phyloP scores from a whole-genome alignment of 495 filamentous ascomycete genomes.

The Parachaetomium inaequale region DNA sequence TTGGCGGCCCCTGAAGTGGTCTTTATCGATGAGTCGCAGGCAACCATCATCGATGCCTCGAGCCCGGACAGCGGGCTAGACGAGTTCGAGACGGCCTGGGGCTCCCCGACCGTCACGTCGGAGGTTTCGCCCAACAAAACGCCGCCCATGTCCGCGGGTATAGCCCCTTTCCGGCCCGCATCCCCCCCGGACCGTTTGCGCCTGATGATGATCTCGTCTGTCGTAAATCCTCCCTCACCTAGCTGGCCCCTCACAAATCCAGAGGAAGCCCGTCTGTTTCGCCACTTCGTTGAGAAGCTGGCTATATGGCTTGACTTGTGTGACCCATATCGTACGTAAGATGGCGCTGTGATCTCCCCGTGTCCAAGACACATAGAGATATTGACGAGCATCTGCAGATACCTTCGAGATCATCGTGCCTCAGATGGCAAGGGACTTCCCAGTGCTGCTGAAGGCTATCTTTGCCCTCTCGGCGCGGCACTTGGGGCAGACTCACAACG shows the following conservation, averaged over 20 bases:
- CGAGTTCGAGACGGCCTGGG: slow-evolving; percentile 16
- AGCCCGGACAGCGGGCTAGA: slow-evolving; percentile 24
- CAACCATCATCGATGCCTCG: slow-evolving; percentile 20
- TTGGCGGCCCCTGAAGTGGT: slow-evolving; percentile 14
- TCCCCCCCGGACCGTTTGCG: slow-evolving; percentile 25
- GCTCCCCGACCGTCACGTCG: slow-evolving; percentile 8
- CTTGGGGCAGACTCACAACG: slow-evolving; percentile 42
- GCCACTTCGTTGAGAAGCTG: slow-evolving; percentile 48
- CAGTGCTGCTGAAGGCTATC: slow-evolving; percentile 56
- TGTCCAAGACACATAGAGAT: background rate
- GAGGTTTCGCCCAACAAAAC: slow-evolving; percentile 7
- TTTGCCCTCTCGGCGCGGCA: slow-evolving; percentile 57
- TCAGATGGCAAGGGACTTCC: slow-evolving; percentile 45
- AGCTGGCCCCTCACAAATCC: slow-evolving; percentile 39
- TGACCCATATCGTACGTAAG: slow-evolving; percentile 37
- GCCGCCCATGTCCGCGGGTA: background rate
- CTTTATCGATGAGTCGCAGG: slow-evolving; percentile 30
- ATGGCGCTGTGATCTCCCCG: background rate
- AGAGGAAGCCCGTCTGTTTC: slow-evolving; percentile 42
- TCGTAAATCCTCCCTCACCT: background rate
- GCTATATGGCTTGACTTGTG: slow-evolving; percentile 57
- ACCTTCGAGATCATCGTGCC: slow-evolving; percentile 56
- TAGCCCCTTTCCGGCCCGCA: background rate
- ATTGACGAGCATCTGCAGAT: slow-evolving; percentile 17
- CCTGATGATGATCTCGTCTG: slow-evolving; percentile 11